Evolutionary conservation across 106 monocot species (phyloP).

Genomic region (Posidonia australis): DNA sequence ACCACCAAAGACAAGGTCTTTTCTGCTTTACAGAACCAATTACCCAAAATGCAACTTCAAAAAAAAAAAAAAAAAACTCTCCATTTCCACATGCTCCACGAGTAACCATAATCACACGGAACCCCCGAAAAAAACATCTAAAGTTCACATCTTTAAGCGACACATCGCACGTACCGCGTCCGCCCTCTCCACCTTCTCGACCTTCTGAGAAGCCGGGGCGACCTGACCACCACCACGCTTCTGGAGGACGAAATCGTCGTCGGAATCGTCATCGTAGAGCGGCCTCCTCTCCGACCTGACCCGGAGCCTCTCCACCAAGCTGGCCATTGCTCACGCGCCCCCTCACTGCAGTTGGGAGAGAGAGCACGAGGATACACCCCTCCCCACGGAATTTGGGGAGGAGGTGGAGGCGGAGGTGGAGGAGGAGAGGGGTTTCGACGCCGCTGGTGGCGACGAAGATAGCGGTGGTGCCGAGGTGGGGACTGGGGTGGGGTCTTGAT

Average conservation of each 20-base stretch:
- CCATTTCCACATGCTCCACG: too few species aligned
- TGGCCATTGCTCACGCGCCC: constrained; percentile 8
- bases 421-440: background rate
- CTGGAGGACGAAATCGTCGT: constrained; percentile 44
- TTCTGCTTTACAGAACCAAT: too few species aligned
- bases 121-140: background rate
- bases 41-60: too few species aligned
- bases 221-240: constrained; percentile 9
- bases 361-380: background rate
- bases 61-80: too few species aligned
- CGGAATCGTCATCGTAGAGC: constrained; percentile 61
- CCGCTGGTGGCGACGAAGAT: too few species aligned
- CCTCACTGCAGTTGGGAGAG: too few species aligned
- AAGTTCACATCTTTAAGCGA: background rate
- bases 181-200: constrained; percentile 38
- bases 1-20: too few species aligned
- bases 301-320: constrained; percentile 96
- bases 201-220: constrained; percentile 9
- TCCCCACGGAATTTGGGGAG: background rate
- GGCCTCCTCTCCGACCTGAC: constrained; percentile 71
- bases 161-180: constrained; percentile 55
- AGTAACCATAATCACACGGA: background rate
- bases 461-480: too few species aligned
- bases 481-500: too few species aligned
- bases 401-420: background rate